These are phyloP conservation scores for Starmerella riodocensis DNA, from an alignment of 805 yeast genomes.

Conservation along the genomic window DNA sequence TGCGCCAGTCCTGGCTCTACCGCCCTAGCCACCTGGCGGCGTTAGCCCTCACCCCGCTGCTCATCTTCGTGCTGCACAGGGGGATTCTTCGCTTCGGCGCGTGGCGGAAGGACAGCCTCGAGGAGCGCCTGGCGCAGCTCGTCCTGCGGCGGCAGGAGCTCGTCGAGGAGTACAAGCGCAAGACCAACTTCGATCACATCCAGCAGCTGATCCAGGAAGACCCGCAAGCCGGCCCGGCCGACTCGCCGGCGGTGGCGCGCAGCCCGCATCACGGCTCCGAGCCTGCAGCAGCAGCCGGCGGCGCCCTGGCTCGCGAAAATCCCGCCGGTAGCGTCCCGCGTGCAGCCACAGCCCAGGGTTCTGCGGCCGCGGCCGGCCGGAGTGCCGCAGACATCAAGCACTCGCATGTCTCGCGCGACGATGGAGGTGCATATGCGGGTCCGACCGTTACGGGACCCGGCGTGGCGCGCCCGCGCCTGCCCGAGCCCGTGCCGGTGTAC, in stretches of 20 bases:
- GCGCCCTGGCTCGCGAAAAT: not conserved
- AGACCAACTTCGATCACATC: conserved; percentile 65
- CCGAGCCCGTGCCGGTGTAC: conserved; percentile 7
- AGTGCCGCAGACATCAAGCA: not conserved
- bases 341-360: conserved; percentile 15
- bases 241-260: not conserved
- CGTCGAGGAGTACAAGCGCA: conserved; percentile 53
- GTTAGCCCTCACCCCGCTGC: conserved; percentile 1
- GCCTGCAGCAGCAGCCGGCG: not conserved
- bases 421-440: too few species aligned
- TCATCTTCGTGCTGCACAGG: conserved; percentile 1
- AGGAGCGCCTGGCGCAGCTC: conserved; percentile 27
- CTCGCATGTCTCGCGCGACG: not conserved
- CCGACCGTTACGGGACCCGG: not conserved
- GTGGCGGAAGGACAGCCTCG: conserved; percentile 21
- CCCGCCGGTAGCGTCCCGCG: not conserved
- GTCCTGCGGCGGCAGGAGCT: conserved; percentile 38
- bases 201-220: conserved; percentile 60
- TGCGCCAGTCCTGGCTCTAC: not conserved
- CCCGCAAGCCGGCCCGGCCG: conserved; percentile 18
- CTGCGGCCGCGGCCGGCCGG: conserved; percentile 21
- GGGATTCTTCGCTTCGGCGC: conserved; percentile 14
- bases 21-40: conserved; percentile 1
- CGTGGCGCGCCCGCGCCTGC: not conserved
- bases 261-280: too few species aligned